Evolutionary conservation across 106 monocot genomes (phyloP), one percentile per base, ranked within the genome.

Genomic region (Allium sativum): DNA sequence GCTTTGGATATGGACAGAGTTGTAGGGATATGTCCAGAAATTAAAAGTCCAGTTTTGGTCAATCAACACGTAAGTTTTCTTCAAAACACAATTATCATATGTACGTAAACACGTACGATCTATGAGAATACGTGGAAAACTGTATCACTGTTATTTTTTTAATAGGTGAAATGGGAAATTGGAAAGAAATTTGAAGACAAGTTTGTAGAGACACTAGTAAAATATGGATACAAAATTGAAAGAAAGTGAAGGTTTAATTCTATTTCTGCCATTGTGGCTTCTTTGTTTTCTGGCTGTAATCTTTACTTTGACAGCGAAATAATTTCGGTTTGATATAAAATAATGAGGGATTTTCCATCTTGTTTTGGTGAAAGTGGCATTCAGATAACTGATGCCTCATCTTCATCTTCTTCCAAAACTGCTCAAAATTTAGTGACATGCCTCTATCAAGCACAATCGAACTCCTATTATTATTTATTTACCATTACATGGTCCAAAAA

Each of bases 11-110:
- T 89, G 58, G 53, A 67, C 42, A 80, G 93, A 70, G 68, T 82
- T 64, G 82, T 93, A 20, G 93, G 93, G 8, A 89, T 93, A 68
- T 93, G 89, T 61, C 93, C 93, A 42, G 89, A 93, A 76, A 85
- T 93, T 0, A 93, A 93, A 58, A 81, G 81, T 67, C 93, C 89
- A 53, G 73, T 86, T 71, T 80, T 85, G 44, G 86, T 93, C 74
- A 93, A 93, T 65, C 73, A 89, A 65, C 89, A 83, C 71, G 89
- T 93, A 77, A 83, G 93, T 78, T 3, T 52, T 11, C 20, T 56
- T 62, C 19, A 15, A 55, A 44, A 59, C 14, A 50, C 0, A 46
- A n/a, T n/a, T n/a, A n/a, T n/a, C n/a, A n/a, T n/a, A 4, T 18
- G 21, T 55, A 18, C n/a, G n/a, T n/a, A n/a, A n/a, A n/a, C n/a